Percentiles rank a stretch among this genome's conserved stretches.
phyloP scores from a whole-genome alignment of 257 asterid species.

The Solanum sparsipilum region DNA sequence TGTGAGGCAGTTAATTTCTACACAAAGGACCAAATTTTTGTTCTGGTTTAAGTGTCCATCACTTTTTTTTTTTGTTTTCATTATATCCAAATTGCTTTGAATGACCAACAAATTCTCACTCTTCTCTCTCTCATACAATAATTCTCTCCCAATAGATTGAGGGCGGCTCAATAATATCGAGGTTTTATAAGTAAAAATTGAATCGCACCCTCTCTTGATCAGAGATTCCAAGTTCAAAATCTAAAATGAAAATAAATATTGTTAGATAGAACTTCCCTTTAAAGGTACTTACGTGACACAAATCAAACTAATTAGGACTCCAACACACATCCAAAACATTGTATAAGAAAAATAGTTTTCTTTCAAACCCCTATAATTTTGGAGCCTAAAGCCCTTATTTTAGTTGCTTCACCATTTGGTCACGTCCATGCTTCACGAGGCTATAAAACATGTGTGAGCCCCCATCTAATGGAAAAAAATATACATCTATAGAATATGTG shows the following conservation, averaged over 20 bases:
- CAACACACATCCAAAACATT: not conserved
- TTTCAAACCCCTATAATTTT: not conserved
- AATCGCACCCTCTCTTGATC: not conserved
- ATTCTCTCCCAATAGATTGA: not conserved
- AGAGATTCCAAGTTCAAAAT: not conserved
- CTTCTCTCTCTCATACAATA: not conserved
- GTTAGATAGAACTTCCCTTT: not conserved
- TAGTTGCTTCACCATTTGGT: not conserved
- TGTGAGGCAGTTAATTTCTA: not conserved
- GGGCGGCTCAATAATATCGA: too few relatives aligned
- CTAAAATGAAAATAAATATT: not conserved
- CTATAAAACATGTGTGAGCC: not conserved
- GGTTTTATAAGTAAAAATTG: too few relatives aligned
- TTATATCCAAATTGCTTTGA: not conserved
- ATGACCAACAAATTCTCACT: not conserved
- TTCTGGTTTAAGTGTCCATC: not conserved
- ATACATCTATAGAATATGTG: not conserved
- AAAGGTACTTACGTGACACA: too few relatives aligned
- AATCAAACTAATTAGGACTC: not conserved
- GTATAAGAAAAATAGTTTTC: not conserved
- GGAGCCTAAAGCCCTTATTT: not conserved
- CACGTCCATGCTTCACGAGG: not conserved
- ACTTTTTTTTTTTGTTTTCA: not conserved
- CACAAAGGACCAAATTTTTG: not conserved
- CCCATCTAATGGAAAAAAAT: not conserved